Evolutionary conservation across 805 yeast genomes (phyloP), one percentile per base, ranked within the genome.

Genomic region (Babjeviella inositovora): DNA sequence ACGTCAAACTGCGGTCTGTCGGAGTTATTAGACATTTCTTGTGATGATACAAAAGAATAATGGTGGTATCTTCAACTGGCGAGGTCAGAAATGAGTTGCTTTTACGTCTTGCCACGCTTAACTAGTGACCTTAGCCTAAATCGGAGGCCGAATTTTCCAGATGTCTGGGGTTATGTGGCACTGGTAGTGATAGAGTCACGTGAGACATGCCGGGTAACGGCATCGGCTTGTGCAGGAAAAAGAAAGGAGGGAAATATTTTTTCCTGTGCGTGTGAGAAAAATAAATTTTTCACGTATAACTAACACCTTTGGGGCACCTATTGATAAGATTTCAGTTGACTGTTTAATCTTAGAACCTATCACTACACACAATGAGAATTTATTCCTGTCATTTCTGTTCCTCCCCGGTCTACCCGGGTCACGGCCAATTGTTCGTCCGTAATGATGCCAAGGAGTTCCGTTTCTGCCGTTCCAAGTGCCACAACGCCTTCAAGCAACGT

Each of bases 401-500:
- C 11, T 79, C 94, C 8, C 98, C 98, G 23, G 92, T 81, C 22
- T 87, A 87, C 43, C 87, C 85, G 17, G 79, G 82, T 25, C 93
- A 84, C 43, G 98, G 98, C 32, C 84, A 90, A 44, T 79, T 81
- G 81, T 90, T 85, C 55, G 97, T 90, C 32, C 75, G 98, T 55
- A 90, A 90, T 49, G 98, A 90, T 45, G 93, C 97, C 34, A 90
- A 90, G 47, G 97, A 84, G 53, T 90, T 90, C 51, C 65, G 94
- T 41, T 90, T 90, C 59, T 90, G 98, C 37, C 81, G 96, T 47
- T 84, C 97, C 31, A 90, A 90, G 50, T 90, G 98, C 59, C 98
- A 90, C 57, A 82, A 85, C 49, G 76, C 84, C 26, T 90, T 90
- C 71, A 90, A 90, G 50, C 92, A 84, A 60, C 84, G 94, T 63